phyloP scores from a whole-genome alignment of 1,284 basidiomycete species.

The Athelia sp. region DNA sequence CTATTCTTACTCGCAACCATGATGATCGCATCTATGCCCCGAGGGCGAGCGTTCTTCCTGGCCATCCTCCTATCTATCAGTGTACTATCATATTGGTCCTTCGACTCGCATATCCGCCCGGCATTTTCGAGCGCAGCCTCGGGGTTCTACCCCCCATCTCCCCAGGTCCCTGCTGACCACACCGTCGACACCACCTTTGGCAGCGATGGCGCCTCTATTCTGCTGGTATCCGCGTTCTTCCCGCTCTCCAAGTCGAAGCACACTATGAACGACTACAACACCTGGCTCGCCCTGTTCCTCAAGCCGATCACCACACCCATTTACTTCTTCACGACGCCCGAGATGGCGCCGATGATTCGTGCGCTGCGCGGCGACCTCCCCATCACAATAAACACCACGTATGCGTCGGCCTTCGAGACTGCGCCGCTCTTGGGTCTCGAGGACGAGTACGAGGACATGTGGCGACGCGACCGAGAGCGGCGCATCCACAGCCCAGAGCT shows the following conservation, averaged over 20 bases:
- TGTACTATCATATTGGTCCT: background rate
- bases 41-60: background rate
- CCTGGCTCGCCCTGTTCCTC: constrained; percentile 39
- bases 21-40: background rate
- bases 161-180: background rate
- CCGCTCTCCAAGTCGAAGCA: constrained; percentile 46
- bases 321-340: constrained; percentile 46
- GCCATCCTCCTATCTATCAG: background rate
- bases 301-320: constrained; percentile 37
- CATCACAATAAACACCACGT: constrained; percentile 42
- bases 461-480: constrained; percentile 36
- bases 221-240: constrained; percentile 50
- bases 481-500: constrained; percentile 37
- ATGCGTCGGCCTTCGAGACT: constrained; percentile 37
- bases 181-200: background rate
- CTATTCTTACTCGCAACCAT: background rate
- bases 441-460: constrained; percentile 35
- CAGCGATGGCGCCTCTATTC: constrained; percentile 20
- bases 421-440: constrained; percentile 34
- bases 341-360: constrained; percentile 29
- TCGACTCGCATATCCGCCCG: background rate
- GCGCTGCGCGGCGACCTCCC: constrained; percentile 24
- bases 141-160: no score
- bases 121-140: background rate
- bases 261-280: constrained; percentile 34